Percentiles rank a stretch among this genome's conserved stretches.
phyloP scores from a whole-genome alignment of 306 rosid genomes.

The Cucumis melo region DNA sequence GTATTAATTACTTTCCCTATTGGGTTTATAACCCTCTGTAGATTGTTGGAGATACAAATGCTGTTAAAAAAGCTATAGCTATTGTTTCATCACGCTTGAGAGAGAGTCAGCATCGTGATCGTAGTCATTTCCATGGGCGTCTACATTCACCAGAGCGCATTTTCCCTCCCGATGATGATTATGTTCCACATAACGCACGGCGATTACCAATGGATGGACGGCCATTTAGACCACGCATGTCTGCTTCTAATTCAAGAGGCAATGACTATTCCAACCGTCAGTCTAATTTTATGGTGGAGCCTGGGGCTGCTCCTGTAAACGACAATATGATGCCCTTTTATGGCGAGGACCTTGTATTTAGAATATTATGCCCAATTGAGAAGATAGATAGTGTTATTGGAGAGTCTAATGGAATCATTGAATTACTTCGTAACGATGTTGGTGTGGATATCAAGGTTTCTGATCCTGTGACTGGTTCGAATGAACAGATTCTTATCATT shows the following conservation, averaged over 20 bases:
- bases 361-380: constrained; percentile 77
- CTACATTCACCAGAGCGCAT: constrained; percentile 69
- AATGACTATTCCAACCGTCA: constrained; percentile 43
- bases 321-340: constrained; percentile 46
- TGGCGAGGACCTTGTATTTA: constrained; percentile 73
- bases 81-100: constrained; percentile 74
- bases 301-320: constrained; percentile 37
- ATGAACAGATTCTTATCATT: constrained; percentile 67
- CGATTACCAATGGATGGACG: constrained; percentile 58
- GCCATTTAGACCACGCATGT: constrained; percentile 43
- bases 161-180: constrained; percentile 75
- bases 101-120: constrained; percentile 99
- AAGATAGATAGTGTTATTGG: constrained; percentile 63
- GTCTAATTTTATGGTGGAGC: constrained; percentile 40
- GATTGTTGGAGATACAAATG: constrained; percentile 73
- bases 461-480: constrained; percentile 57
- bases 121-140: constrained; percentile 72
- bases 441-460: constrained; percentile 75
- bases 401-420: constrained; percentile 74
- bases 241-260: constrained; percentile 37
- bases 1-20: not conserved
- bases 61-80: constrained; percentile 61
- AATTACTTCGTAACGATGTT: constrained; percentile 70
- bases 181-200: constrained; percentile 51
- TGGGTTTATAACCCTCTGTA: constrained; percentile 20